A percentile compares a stretch with the other conserved stretches of the same genome.
Conservation (phyloP, 306 rosid species). For the Abrus pulchellus region DNA sequence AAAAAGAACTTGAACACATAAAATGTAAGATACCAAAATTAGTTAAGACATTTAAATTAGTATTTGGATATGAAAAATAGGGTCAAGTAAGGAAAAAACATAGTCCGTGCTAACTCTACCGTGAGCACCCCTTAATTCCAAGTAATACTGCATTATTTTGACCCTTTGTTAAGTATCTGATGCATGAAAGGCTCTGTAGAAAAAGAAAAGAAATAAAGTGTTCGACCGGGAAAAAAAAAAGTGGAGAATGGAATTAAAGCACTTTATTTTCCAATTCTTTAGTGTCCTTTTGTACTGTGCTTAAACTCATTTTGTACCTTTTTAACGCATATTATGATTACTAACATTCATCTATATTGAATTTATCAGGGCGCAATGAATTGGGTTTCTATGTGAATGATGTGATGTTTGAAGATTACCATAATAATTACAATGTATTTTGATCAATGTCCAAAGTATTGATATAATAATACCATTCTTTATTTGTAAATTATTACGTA, state of each 20-base stretch:
- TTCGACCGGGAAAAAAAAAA: conserved; percentile 6
- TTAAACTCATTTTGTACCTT: conserved; percentile 19
- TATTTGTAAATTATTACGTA: background rate
- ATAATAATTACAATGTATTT: background rate
- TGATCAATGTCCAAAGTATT: background rate
- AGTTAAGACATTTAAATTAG: no score
- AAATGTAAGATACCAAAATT: no score
- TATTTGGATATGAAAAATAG: no score
- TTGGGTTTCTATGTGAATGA: background rate
- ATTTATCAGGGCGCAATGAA: conserved; percentile 23
- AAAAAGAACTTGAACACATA: no score
- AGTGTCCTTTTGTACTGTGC: conserved; percentile 21
- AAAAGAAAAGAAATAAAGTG: conserved; percentile 25
- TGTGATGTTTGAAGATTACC: background rate
- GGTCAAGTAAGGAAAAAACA: no score
- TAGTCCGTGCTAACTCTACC: no score
- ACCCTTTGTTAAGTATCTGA: background rate
- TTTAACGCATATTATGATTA: background rate
- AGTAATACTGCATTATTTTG: background rate
- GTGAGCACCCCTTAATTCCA: background rate
- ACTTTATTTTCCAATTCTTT: conserved; percentile 44
- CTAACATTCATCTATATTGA: background rate
- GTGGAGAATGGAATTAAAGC: conserved; percentile 21
- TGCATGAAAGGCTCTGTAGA: conserved; percentile 13
- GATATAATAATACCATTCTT: background rate